Evolutionary conservation across 2,329 filamentous ascomycete species (phyloP), one percentile per base, ranked within the genome.

Genomic region (Ambrosiella beaveri): DNA sequence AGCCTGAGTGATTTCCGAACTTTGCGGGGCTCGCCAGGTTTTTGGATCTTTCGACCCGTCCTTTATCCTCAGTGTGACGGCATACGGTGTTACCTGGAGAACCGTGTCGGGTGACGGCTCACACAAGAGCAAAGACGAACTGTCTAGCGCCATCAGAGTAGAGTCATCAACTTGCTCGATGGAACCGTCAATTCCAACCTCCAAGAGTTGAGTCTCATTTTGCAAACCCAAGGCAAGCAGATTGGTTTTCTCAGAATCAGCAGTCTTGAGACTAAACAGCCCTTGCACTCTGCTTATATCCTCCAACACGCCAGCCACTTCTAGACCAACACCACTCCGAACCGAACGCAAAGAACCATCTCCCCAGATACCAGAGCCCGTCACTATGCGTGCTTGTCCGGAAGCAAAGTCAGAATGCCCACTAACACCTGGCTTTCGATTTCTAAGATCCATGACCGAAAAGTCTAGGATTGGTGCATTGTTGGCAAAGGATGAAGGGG

Each of bases 381-480:
- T 90, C 9, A 98, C 88, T 61, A 98, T 86, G 44, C 90, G 81
- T 51, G 93, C 90, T 70, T 98, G 91, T 0, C 93, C 93, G 0
- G 91, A 95, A 0, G 90, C 95, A 66, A 95, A 98, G 2, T 84
- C 85, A 62, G 93, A 85, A 19, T 84, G 84, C 61, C 87, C 84
- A 7, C 7, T 7, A 17, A 19, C 45, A 58, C 88, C 78, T 3
- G 11, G 5, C 4, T 15, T 15, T 13, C 52, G 15, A 64, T 88
- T 90, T 0, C 90, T 91, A 76, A 97, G 86, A 65, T 97, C 93
- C 88, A 97, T 95, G 13, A 98, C 81, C 0, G 86, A 84, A 64
- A 98, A 96, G 67, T 98, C 93, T 44, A 97, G 72, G 47, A 98
- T 86, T 0, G 93, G 93, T 0, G 86, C 89, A 64, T 97, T 88